Percentiles rank a stretch among this genome's conserved stretches.
phyloP scores from a whole-genome alignment of 805 yeast species.

The Teunomyces panamensis region DNA sequence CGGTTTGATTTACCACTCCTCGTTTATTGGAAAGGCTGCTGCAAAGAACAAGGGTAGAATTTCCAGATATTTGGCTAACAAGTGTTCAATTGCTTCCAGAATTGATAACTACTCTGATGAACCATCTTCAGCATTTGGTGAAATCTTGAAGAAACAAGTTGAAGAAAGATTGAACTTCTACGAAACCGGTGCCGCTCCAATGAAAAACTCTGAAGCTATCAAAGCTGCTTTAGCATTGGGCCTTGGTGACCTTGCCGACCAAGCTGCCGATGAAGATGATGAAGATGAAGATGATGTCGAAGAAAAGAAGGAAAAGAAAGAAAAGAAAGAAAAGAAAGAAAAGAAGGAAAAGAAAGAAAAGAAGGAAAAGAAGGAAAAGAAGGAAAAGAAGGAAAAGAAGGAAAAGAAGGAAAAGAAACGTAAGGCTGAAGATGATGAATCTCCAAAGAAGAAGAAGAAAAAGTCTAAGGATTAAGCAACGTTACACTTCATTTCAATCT shows the following conservation, averaged over 20 bases:
- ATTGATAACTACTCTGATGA: conserved; percentile 96
- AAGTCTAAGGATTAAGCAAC: conserved; percentile 41
- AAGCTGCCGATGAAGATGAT: conserved; percentile 23
- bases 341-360: conserved; percentile 33
- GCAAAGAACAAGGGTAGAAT: conserved; percentile 99
- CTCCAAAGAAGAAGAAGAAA: conserved; percentile 43
- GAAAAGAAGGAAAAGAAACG: conserved; percentile 37
- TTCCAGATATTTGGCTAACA: conserved; percentile 97
- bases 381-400: conserved; percentile 35
- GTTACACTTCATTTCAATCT: conserved; percentile 5
- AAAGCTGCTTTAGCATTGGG: conserved; percentile 79
- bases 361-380: conserved; percentile 32
- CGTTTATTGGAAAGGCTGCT: conserved; percentile 89
- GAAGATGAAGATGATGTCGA: conserved; percentile 21
- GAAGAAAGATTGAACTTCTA: conserved; percentile 96
- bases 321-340: conserved; percentile 29
- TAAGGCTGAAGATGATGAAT: conserved; percentile 36
- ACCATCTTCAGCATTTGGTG: conserved; percentile 88
- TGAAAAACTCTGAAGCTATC: conserved; percentile 94
- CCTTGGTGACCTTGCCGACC: conserved; percentile 48
- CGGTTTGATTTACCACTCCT: conserved; percentile 92
- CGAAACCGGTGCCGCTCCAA: conserved; percentile 94
- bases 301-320: conserved; percentile 23
- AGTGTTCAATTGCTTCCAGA: conserved; percentile 98
- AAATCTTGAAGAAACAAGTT: conserved; percentile 90